Base-by-base conservation (phyloP, 1,284 basidiomycete species). In the Sanghuangporus baumii region DNA sequence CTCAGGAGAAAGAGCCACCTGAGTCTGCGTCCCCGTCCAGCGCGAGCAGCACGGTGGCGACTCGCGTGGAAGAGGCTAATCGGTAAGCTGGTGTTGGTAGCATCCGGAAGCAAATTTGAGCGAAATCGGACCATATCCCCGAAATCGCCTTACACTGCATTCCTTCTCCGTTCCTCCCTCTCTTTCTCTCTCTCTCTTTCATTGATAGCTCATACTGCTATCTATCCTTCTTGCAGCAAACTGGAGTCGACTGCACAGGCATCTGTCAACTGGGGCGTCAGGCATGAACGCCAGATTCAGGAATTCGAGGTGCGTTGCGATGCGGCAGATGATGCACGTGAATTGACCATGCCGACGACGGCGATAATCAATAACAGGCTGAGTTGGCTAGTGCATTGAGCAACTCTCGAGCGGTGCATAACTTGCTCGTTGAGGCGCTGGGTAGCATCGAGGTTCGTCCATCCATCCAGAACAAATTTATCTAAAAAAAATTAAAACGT, bases 351-450 rank as follows among this genome's bases (percentile, higher is more conserved):
- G 26, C 26, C 26, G 26, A 31, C 26, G 26, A 5, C 26, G 26
- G 26, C 7, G 57, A 55, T 18, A 58, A 34, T 16, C 2, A 18
- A 14, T 0, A 16, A 23, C 68, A 90, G 88, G 77, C 78, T 55
- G 83, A 80, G 68, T 79, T 90, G 54, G 79, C 84, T 36, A 83
- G 87, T 67, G 82, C 85, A 69, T 74, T 91, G 60, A 85, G 84
- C 67, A 89, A 89, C 69, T 89, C 88, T 59, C 78, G 85, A 56
- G 84, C 85, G 9, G 84, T 91, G 66, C 86, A 90, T 67, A 80
- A 80, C 65, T 78, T 84, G 18, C 78, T 91, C 34, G 82, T 83
- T 63, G 86, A 87, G 57, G 80, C 85, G 1, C 79, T 83, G 59
- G 75, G 74, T 62, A 79, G 78, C 47, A 75, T 91, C 20, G 81